Evolutionary conservation across 106 monocot genomes (phyloP), one percentile per base, ranked within the genome.

Genomic region (Dioscorea dumetorum): DNA sequence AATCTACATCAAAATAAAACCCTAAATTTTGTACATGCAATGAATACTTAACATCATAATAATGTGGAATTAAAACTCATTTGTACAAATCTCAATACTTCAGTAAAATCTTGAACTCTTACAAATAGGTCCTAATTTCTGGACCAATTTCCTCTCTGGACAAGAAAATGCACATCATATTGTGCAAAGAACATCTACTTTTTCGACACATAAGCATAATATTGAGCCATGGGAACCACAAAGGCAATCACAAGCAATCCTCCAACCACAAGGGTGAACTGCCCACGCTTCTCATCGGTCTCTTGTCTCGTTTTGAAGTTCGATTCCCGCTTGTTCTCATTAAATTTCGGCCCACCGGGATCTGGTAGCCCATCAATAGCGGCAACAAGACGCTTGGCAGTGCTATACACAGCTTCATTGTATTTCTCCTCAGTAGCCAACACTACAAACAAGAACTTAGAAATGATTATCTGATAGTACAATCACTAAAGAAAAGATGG

Each of bases 211-310:
- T 90, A 94, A 16, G 93, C 93, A 77, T 95, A 95, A 62, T 95
- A 95, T 70, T 95, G 95, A 48, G 95, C 95, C 95, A 95, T 95
- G 16, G 95, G 95, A 77, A 95, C 91, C 5, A 95, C 91, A 78
- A 95, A 95, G 49, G 95, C 85, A 68, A 95, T 86, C 31, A 84
- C 95, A 49, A 95, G 69, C 50, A 95, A 71, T 20, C 95, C 95
- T 24, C 91, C 95, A n/a, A 91, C 93, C 2, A 95, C 95, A 53
- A 95, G 84, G 16, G 86, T 80, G 53, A 95, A 95, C 61, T 91
- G 95, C n/a, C 91, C 88, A 13, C 91, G 79, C 68, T 95, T 95
- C 77, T 91, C 91, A 16, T 91, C 88, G 4, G 95, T 95, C 66
- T 91, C 95, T 67, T 88, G 91, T 49, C 59, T 86, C 19, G 67